Percentiles rank a stretch among this genome's conserved stretches.
Conservation (phyloP, 805 yeast genomes). For the Cyberlindnera euphorbiae region DNA sequence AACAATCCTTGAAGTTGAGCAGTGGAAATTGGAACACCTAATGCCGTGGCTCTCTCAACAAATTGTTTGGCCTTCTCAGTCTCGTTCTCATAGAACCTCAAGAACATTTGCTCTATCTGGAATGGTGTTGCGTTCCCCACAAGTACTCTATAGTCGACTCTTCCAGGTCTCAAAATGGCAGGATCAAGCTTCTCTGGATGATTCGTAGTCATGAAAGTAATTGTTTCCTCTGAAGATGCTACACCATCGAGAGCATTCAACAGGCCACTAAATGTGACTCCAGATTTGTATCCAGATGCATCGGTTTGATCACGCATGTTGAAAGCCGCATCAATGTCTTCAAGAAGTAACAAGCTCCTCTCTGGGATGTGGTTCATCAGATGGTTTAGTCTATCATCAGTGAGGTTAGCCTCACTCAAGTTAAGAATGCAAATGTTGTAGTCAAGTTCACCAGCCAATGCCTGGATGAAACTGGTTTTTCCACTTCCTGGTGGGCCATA, state of each 20-base stretch:
- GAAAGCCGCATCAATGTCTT: conserved; percentile 96
- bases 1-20: conserved; percentile 95
- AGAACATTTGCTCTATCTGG: conserved; percentile 81
- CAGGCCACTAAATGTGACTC: conserved; percentile 93
- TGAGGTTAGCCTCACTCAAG: conserved; percentile 82
- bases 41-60: conserved; percentile 34
- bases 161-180: conserved; percentile 90
- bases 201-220: conserved; percentile 97
- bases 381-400: conserved; percentile 92
- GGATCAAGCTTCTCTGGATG: conserved; percentile 94
- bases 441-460: conserved; percentile 93
- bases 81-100: conserved; percentile 74
- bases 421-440: conserved; percentile 93
- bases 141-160: conserved; percentile 80
- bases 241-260: conserved; percentile 95
- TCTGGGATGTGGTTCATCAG: conserved; percentile 95
- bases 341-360: conserved; percentile 76
- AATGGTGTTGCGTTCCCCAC: conserved; percentile 82
- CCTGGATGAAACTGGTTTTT: conserved; percentile 92
- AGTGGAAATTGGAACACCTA: conserved; percentile 67
- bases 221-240: conserved; percentile 93
- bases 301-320: conserved; percentile 69
- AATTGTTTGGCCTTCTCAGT: conserved; percentile 47
- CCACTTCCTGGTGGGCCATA: conserved; percentile 99
- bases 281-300: conserved; percentile 76